phyloP scores from a whole-genome alignment of 2,329 filamentous ascomycete species.

The Claviceps sp. region DNA sequence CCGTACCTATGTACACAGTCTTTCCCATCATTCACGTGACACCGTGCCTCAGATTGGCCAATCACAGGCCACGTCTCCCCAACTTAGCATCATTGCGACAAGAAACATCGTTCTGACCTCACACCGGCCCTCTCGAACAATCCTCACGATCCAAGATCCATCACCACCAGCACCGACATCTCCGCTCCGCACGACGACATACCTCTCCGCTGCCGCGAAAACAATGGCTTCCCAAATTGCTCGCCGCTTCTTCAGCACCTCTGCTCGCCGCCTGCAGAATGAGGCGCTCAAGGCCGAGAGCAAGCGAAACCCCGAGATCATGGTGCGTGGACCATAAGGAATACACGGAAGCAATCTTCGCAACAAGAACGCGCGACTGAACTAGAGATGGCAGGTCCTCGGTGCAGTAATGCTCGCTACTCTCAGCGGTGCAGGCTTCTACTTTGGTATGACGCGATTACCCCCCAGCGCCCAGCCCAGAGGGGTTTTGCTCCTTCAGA shows the following conservation, averaged over 20 bases:
- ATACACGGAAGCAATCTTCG: conserved; percentile 1
- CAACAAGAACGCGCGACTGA: not conserved
- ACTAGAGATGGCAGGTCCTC: conserved; percentile 51
- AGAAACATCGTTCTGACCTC: not conserved
- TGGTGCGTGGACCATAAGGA: conserved; percentile 23
- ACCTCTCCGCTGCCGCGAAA: conserved; percentile 7
- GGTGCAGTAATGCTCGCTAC: conserved; percentile 81
- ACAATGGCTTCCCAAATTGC: conserved; percentile 43
- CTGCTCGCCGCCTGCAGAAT: conserved; percentile 36
- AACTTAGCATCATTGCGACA: conserved; percentile 1
- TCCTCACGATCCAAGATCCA: no score
- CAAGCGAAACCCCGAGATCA: conserved; percentile 38
- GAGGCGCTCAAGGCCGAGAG: conserved; percentile 41
- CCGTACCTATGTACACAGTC: not conserved
- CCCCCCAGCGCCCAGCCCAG: no score
- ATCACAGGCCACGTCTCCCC: not conserved
- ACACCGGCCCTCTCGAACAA: not conserved
- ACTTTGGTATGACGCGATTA: conserved; percentile 49
- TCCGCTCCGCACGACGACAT: conserved; percentile 6
- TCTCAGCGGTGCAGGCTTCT: conserved; percentile 79
- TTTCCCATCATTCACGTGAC: conserved; percentile 1
- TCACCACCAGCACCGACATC: no score
- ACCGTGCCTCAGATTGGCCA: not conserved
- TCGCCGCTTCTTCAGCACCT: conserved; percentile 42
- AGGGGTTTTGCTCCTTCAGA: no score